These are phyloP conservation scores for Blastomyces gilchristii DNA, from an alignment of 2,329 filamentous ascomycete species.

Conservation along the genomic window DNA sequence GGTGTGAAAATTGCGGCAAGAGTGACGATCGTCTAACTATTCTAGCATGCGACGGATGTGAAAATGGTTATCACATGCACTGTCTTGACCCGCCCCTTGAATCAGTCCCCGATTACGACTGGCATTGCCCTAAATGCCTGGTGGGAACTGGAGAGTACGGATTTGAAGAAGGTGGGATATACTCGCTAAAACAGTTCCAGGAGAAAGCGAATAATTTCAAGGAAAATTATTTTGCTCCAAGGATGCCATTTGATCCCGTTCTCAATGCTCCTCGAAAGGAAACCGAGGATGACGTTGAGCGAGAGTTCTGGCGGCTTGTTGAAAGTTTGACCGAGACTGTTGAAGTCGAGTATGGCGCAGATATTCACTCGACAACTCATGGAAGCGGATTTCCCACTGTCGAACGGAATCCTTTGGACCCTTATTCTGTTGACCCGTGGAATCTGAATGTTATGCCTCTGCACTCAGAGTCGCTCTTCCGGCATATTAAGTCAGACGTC, in stretches of 20 bases:
- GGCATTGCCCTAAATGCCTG: conserved; percentile 91
- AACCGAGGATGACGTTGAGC: conserved; percentile 90
- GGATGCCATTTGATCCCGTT: conserved; percentile 77
- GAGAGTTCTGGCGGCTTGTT: conserved; percentile 92
- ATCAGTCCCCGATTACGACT: conserved; percentile 69
- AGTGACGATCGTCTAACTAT: conserved; percentile 62
- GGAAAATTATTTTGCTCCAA: conserved; percentile 81
- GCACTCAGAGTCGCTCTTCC: conserved; percentile 82
- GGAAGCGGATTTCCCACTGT: conserved; percentile 94
- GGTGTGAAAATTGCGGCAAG: conserved; percentile 78
- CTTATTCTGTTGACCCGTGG: conserved; percentile 85
- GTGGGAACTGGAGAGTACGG: conserved; percentile 95
- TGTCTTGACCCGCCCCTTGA: conserved; percentile 83
- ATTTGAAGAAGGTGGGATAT: conserved; percentile 91
- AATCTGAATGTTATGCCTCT: conserved; percentile 90
- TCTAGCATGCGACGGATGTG: conserved; percentile 82
- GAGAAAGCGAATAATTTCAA: conserved; percentile 94
- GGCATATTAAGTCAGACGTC: conserved; percentile 95
- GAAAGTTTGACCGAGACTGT: conserved; percentile 90
- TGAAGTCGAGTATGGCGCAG: conserved; percentile 94
- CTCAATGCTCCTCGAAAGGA: conserved; percentile 71
- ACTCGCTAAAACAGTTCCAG: conserved; percentile 91
- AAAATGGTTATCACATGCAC: conserved; percentile 73
- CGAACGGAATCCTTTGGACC: conserved; percentile 77
- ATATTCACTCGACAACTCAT: conserved; percentile 96